Evolutionary conservation across 2,329 filamentous ascomycete species (phyloP).

Genomic region (Paracamarosporium sp.): DNA sequence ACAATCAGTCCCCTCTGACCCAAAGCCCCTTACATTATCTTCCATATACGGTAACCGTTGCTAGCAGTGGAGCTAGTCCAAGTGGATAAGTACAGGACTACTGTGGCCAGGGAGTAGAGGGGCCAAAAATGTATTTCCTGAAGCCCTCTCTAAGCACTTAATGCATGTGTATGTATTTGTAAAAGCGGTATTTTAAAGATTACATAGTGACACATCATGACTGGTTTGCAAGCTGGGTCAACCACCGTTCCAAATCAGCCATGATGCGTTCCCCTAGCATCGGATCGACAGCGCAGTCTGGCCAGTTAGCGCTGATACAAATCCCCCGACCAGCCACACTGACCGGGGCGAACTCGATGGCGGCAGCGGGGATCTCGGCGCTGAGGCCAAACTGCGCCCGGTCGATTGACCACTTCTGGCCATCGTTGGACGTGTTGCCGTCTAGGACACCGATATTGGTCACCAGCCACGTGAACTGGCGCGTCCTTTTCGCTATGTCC

Average conservation of each 20-base stretch:
- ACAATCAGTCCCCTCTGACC: too few species aligned
- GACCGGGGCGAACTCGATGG: constrained; percentile 31
- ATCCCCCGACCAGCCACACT: constrained; percentile 31
- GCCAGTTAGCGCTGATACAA: constrained; percentile 23
- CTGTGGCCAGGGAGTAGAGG: neutral
- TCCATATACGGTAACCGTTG: too few species aligned
- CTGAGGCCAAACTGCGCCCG: constrained; percentile 38
- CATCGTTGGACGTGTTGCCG: constrained; percentile 20
- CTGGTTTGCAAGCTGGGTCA: constrained; percentile 18
- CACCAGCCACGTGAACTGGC: constrained; percentile 43
- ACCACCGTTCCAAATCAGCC: constrained; percentile 25
- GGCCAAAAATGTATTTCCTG: neutral
- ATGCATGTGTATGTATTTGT: neutral
- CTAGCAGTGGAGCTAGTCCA: too few species aligned
- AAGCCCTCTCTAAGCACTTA: constrained; percentile 7
- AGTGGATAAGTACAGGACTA: constrained; percentile 2
- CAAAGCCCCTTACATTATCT: too few species aligned
- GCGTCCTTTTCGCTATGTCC: constrained; percentile 31
- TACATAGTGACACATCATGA: constrained; percentile 6
- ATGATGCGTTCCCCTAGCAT: constrained; percentile 23
- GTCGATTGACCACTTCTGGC: constrained; percentile 31
- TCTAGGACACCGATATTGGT: constrained; percentile 48
- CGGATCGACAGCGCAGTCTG: constrained; percentile 22
- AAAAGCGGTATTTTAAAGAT: neutral
- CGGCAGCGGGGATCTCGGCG: constrained; percentile 37